Percentiles rank a stretch among this genome's conserved stretches.
Conservation (phyloP, 805 yeast genomes). For the Jamesozyma lodderae region DNA sequence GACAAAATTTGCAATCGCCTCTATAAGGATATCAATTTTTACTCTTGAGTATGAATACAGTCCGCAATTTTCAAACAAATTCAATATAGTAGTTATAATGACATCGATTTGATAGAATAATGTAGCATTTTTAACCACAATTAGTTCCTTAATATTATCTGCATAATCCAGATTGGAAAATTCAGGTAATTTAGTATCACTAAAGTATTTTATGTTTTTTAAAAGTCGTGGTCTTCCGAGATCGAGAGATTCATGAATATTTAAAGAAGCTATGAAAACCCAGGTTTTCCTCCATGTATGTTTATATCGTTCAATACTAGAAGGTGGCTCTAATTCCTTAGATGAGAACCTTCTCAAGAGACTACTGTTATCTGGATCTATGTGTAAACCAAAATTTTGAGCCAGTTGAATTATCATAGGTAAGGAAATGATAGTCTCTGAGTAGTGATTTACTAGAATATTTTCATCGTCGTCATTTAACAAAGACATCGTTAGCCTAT, state of each 20-base stretch:
- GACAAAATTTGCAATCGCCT: neutral
- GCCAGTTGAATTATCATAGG: slow-evolving; percentile 59
- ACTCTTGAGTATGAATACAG: neutral
- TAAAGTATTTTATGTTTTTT: slow-evolving; percentile 1
- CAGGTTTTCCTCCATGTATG: slow-evolving; percentile 4
- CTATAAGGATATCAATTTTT: neutral
- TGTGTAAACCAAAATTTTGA: slow-evolving; percentile 52
- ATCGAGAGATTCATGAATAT: neutral
- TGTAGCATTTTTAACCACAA: slow-evolving; percentile 1
- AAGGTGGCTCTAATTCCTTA: neutral
- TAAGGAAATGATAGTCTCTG: slow-evolving; percentile 40
- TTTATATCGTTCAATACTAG: slow-evolving; percentile 3
- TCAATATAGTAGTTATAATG: neutral
- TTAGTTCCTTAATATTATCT: slow-evolving; percentile 2
- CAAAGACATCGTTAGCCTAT: slow-evolving; percentile 49
- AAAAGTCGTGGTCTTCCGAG: slow-evolving; percentile 2
- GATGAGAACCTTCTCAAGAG: neutral
- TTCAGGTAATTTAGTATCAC: slow-evolving; percentile 2
- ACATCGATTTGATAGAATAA: slow-evolving; percentile 2
- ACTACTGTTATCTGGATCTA: slow-evolving; percentile 45
- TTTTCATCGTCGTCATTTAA: slow-evolving; percentile 32
- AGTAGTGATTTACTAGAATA: slow-evolving; percentile 36
- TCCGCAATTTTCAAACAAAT: neutral
- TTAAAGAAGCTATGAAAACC: neutral
- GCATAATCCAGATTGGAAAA: slow-evolving; percentile 2